Evolutionary conservation across 208 protist genomes (phyloP).

Genomic region (Wallacemonas sp.): DNA sequence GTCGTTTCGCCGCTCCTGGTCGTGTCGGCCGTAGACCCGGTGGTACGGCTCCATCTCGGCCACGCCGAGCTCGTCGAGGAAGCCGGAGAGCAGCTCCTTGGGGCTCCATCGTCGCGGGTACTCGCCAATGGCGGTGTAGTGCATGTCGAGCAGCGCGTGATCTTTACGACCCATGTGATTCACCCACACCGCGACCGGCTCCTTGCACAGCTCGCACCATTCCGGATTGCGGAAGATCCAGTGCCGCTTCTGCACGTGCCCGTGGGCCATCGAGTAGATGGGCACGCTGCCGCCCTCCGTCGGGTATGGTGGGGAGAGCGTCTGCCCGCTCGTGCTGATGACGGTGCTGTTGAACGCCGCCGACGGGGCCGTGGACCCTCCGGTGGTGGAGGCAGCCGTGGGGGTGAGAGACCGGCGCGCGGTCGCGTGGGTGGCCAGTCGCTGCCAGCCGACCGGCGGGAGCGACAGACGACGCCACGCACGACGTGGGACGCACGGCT

Average conservation of each 20-base stretch:
- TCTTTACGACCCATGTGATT: slow-evolving; percentile 90
- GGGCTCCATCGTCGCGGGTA: slow-evolving; percentile 84
- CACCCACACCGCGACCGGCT: slow-evolving; percentile 85
- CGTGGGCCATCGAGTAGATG: slow-evolving; percentile 84
- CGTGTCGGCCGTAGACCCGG: slow-evolving; percentile 45
- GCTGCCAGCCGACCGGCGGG: not conserved
- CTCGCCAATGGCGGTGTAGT: slow-evolving; percentile 85
- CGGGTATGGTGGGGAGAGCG: slow-evolving; percentile 56
- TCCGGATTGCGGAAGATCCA: slow-evolving; percentile 82
- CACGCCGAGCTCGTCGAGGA: slow-evolving; percentile 60
- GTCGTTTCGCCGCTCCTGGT: slow-evolving; percentile 67
- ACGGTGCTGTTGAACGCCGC: slow-evolving; percentile 6
- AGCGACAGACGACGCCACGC: not conserved
- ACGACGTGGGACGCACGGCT: not conserved
- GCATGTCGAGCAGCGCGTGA: slow-evolving; percentile 86
- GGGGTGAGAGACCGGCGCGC: not conserved
- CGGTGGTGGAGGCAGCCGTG: not conserved
- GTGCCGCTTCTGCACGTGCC: slow-evolving; percentile 82
- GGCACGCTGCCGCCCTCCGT: slow-evolving; percentile 86
- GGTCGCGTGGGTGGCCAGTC: not conserved
- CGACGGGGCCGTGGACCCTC: not conserved
- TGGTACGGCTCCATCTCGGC: slow-evolving; percentile 54
- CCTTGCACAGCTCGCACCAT: slow-evolving; percentile 92
- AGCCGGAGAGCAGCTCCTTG: slow-evolving; percentile 49
- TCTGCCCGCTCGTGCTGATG: slow-evolving; percentile 1